These are phyloP conservation scores for Ogataea henricii DNA, from an alignment of 805 yeast species.

Conservation along the genomic window DNA sequence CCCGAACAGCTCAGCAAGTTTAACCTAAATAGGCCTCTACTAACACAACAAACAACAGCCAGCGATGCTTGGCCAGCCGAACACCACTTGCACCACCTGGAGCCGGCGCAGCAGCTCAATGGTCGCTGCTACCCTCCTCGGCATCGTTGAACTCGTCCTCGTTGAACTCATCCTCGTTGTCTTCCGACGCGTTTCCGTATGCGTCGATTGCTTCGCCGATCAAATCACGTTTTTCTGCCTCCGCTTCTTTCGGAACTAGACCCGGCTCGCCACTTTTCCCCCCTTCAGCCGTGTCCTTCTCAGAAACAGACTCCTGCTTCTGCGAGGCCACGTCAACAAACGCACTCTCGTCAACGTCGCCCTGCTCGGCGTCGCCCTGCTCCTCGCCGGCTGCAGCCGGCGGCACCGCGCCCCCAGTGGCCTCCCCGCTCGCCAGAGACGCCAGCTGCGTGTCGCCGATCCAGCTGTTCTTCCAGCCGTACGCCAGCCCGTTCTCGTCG, in stretches of 20 bases:
- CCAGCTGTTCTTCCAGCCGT: conserved; percentile 38
- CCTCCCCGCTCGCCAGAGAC: neutral
- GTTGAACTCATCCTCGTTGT: conserved; percentile 21
- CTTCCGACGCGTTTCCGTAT: conserved; percentile 17
- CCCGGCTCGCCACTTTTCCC: conserved; percentile 1
- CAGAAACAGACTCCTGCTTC: neutral
- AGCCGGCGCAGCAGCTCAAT: too few relatives aligned
- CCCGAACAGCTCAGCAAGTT: neutral
- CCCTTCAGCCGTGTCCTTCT: neutral
- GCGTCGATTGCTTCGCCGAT: conserved; percentile 15
- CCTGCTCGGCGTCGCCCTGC: neutral
- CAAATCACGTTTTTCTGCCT: conserved; percentile 1
- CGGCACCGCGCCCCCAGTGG: neutral
- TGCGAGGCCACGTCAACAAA: conserved; percentile 9
- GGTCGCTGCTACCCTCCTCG: conserved; percentile 16
- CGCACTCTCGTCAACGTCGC: conserved; percentile 14
- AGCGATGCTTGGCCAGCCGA: too few relatives aligned
- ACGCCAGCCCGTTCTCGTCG: conserved; percentile 32
- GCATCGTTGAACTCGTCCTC: conserved; percentile 31
- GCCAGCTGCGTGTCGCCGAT: conserved; percentile 14
- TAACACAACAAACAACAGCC: conserved; percentile 1
- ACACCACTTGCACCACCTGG: too few relatives aligned
- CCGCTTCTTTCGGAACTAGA: neutral
- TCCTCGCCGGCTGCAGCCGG: neutral
- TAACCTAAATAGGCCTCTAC: neutral